Evolutionary conservation across 192 early-diverging fungal species (phyloP), one percentile per base, ranked within the genome.

Genomic region (Mortierella claussenii): DNA sequence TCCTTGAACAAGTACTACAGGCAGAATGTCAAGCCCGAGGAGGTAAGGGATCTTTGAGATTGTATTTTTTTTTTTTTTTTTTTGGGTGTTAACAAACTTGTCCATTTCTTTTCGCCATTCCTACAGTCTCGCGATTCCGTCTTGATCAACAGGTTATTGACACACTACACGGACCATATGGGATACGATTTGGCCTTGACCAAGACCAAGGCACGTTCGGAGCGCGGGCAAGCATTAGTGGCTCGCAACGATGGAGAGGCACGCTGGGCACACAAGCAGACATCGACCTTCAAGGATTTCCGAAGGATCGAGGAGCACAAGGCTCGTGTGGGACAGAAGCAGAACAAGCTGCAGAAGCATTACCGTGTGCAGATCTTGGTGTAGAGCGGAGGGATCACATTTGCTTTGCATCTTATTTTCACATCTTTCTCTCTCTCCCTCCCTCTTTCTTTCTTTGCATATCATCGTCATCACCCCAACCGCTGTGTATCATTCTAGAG

Each of bases 331-430:
- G 93, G 90, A 24, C 84, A 90, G 57, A 90, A 91, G 55, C 83
- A 86, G 65, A 98, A 98, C 83, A 91, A 89, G 56, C 80, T 97
- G 65, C 94, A 97, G 82, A 91, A 86, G 66, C 87, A 95, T 78
- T 97, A 91, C 86, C 82, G 95, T 66, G 80, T 81, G 33, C 94
- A 96, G 80, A 93, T 95, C 67, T 84, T 92, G 58, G 20, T n/a
- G 20, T 4, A 13, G 13, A 15, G 5, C 15, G 13, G 43, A 45
- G 20, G 20, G 20, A 4, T 3, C 15, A 45, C 15, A 45, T 40
- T 11, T 40, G 37, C 15, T 11, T 40, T 7, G 37, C 9, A 40
- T 7, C 37, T 11, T 11, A 15, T 15, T 11, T 11, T 4, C 20
- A 13, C 20, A 45, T 20, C 4, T 20, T n/a, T 45, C 43, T 4